Evolutionary conservation across 192 early-diverging fungal species (phyloP), one percentile per base, ranked within the genome.

Genomic region (Allomyces arbusculus): DNA sequence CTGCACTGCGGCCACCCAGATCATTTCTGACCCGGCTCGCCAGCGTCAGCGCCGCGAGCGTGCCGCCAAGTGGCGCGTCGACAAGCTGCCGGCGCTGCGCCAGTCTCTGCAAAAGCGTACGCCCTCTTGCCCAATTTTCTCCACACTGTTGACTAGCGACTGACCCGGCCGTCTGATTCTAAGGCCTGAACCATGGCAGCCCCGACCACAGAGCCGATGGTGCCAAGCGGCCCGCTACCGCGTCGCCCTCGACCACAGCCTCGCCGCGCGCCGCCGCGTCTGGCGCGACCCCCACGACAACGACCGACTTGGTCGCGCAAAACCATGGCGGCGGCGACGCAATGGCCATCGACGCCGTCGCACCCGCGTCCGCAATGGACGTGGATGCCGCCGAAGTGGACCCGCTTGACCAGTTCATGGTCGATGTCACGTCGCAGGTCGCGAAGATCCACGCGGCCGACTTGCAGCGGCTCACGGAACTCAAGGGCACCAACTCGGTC

Each of bases 331-430:
- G 45, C 45, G 45, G 16, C 12, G 16, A 58, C 5, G 50, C 20
- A 3, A n/a, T 14, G 20, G 3, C 16, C 50, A 16, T n/a, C 20
- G 50, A n/a, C 50, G 50, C 16, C 16, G 50, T 0, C 50, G 16
- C 50, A 16, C 50, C 16, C 50, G 50, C 50, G 16, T 58, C 12
- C 61, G 65, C 1, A 74, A 80, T 63, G 79, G 74, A 67, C 28
- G 70, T 80, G 24, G 88, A 81, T 11, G 68, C 76, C 7, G 76
- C 65, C 16, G 74, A 63, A 9, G 71, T 72, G 6, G 89, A 90
- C 62, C 79, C 87, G 8, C 66, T 90, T 20, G 94, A 97, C 64
- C 88, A 86, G 24, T 97, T 80, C 70, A 97, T 97, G 94, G 79
- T 82, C 24, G 83, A 83, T 72, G 90, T 96, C 7, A 82, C 72